Conservation (phyloP, 163 green algal genomes). For the Volvox carteri region DNA sequence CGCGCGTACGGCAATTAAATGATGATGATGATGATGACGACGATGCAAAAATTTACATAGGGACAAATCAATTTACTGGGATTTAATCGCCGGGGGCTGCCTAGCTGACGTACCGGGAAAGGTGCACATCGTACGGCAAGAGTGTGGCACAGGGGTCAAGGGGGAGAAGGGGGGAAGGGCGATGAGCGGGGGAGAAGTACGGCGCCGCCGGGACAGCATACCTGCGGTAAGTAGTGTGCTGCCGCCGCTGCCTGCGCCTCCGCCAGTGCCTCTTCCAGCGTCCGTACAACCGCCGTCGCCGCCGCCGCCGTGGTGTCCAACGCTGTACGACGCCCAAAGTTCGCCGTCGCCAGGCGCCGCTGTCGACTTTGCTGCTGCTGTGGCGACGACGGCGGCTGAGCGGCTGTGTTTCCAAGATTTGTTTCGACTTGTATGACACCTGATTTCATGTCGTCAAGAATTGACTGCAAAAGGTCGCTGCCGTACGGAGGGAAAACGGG, state of each 20-base stretch:
- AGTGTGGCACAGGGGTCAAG: too few relatives aligned
- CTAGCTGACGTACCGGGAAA: too few relatives aligned
- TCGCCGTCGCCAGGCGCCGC: background rate
- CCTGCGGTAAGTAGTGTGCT: background rate
- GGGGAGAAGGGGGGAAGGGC: too few relatives aligned
- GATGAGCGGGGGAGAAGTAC: too few relatives aligned
- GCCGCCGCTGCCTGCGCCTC: background rate
- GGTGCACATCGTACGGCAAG: too few relatives aligned
- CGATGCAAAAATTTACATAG: too few relatives aligned
- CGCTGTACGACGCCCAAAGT: background rate
- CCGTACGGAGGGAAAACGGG: background rate
- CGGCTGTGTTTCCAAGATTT: too few relatives aligned
- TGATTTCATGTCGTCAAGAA: background rate
- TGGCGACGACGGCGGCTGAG: background rate
- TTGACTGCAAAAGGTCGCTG: background rate
- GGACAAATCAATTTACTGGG: too few relatives aligned
- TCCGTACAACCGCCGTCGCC: background rate
- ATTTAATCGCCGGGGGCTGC: too few relatives aligned
- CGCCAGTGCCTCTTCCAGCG: background rate
- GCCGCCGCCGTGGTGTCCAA: background rate
- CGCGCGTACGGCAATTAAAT: too few relatives aligned
- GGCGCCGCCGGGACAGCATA: too few relatives aligned
- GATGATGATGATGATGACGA: too few relatives aligned
- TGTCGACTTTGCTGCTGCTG: background rate
- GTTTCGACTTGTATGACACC: background rate